These are phyloP conservation scores for Pseudocercospora fuligena DNA, from an alignment of 2,329 filamentous ascomycete genomes.

Conservation along the genomic window DNA sequence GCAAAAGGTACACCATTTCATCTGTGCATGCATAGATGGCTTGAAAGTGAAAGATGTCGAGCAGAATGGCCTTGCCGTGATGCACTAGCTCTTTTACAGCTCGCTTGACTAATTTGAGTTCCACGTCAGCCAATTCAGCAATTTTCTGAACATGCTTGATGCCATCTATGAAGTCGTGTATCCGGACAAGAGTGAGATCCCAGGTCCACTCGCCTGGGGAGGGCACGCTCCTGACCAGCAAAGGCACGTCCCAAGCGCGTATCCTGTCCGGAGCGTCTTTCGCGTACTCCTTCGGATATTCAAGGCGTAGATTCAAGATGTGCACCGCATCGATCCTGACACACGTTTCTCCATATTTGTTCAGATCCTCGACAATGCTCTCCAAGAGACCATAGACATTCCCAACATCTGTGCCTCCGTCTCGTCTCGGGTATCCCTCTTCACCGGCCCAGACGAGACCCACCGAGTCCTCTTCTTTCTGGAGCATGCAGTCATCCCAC, in stretches of 20 bases:
- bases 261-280: conserved; percentile 77
- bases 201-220: conserved; percentile 66
- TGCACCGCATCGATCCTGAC: conserved; percentile 32
- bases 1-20: conserved; percentile 78
- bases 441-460: conserved; percentile 37
- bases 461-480: conserved; percentile 56
- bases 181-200: conserved; percentile 77
- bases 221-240: conserved; percentile 63
- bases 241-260: conserved; percentile 87
- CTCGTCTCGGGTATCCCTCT: conserved; percentile 33
- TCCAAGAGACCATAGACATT: conserved; percentile 75
- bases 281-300: conserved; percentile 68
- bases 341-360: conserved; percentile 90
- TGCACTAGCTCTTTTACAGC: conserved; percentile 89
- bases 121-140: conserved; percentile 81
- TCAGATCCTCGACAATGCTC: conserved; percentile 87
- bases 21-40: conserved; percentile 86
- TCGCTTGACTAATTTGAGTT: conserved; percentile 81
- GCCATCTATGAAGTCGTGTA: conserved; percentile 87
- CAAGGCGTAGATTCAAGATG: conserved; percentile 38
- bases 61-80: conserved; percentile 85
- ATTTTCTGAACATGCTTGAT: conserved; percentile 89
- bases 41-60: conserved; percentile 94
- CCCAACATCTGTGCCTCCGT: conserved; percentile 14
- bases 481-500: conserved; percentile 85